phyloP scores from a whole-genome alignment of 2,329 filamentous ascomycete genomes.

The Ophiocordyceps camponoti-rufipedis region DNA sequence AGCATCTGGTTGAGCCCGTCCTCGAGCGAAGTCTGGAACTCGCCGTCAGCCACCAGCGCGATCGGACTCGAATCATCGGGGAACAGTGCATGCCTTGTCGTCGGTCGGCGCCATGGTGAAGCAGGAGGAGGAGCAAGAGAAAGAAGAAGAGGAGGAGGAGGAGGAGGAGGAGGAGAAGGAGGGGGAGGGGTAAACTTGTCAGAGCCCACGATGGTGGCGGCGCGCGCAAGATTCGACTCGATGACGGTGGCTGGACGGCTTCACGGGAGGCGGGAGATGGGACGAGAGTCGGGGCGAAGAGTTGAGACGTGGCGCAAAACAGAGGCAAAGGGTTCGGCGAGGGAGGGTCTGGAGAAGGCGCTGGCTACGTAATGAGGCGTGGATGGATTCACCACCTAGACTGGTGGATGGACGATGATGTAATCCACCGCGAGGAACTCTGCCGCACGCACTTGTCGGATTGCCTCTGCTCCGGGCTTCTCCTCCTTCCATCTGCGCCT shows the following conservation, averaged over 20 bases:
- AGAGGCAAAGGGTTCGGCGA: neutral
- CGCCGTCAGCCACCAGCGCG: neutral
- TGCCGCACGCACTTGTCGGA: too few species aligned
- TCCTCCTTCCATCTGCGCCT: neutral
- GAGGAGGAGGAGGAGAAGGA: neutral
- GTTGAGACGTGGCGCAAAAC: neutral
- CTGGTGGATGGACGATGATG: neutral
- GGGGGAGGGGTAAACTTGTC: neutral
- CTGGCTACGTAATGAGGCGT: neutral
- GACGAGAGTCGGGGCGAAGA: neutral
- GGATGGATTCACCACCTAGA: neutral
- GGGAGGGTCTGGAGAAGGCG: neutral
- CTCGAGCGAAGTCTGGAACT: constrained; percentile 24
- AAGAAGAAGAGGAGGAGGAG: neutral
- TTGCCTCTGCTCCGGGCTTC: neutral
- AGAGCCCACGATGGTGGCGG: neutral
- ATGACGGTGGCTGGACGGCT: neutral
- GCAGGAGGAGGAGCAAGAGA: neutral
- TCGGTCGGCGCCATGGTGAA: constrained; percentile 13
- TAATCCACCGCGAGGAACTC: neutral
- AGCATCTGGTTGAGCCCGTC: constrained; percentile 37
- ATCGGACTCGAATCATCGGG: neutral
- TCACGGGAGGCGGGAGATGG: neutral
- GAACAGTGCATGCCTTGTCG: constrained; percentile 12
- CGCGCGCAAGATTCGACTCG: neutral